Conservation (phyloP, 2,329 filamentous ascomycete species). For the Talaromyces sp. region DNA sequence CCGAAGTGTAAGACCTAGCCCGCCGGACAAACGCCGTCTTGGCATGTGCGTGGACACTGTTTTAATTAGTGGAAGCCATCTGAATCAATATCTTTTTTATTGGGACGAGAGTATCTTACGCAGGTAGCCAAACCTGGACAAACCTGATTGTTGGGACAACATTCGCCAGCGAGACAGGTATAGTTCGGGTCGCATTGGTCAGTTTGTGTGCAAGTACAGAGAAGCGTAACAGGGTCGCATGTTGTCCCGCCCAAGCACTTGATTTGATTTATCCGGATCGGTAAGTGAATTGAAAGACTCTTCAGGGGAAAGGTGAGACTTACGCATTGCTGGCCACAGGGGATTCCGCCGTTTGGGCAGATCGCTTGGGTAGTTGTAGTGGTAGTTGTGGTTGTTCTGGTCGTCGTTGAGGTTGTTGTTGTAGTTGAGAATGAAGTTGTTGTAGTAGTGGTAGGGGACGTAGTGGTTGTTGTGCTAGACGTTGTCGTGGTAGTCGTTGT, state of each 20-base stretch:
- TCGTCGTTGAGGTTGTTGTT: background rate
- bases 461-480: background rate
- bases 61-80: background rate
- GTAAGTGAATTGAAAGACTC: background rate
- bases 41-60: background rate
- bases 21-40: background rate
- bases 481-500: too few relatives aligned
- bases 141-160: background rate
- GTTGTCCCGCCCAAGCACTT: background rate
- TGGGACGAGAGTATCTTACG: background rate
- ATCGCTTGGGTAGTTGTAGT: background rate
- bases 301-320: background rate
- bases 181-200: background rate
- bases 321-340: background rate
- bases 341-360: background rate
- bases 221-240: background rate
- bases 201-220: background rate
- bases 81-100: background rate
- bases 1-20: background rate
- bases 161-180: background rate
- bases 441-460: background rate
- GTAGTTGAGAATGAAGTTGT: background rate
- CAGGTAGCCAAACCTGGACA: background rate
- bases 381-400: background rate
- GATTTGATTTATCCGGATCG: background rate